Evolutionary conservation across 805 yeast genomes (phyloP).

Genomic region (Brettanomyces nanus): DNA sequence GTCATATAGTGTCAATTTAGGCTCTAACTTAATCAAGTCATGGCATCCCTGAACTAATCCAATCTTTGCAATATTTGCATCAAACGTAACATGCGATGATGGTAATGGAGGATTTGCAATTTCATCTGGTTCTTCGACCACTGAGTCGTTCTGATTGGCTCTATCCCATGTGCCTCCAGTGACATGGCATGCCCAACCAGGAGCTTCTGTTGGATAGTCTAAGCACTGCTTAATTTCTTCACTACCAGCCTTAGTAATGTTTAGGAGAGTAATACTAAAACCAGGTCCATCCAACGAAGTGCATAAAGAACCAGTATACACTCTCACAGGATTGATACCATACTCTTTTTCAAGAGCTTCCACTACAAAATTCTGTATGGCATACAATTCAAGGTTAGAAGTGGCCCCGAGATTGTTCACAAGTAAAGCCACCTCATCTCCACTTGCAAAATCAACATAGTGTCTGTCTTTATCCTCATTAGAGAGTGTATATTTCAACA

Average conservation of each 20-base stretch:
- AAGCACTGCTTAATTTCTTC: conserved; percentile 42
- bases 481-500: conserved; percentile 57
- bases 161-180: conserved; percentile 17
- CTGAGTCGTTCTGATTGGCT: conserved; percentile 7
- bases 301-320: conserved; percentile 70
- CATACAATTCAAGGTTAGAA: conserved; percentile 68
- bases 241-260: conserved; percentile 48
- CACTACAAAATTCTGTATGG: conserved; percentile 56
- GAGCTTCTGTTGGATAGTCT: conserved; percentile 69
- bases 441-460: conserved; percentile 57
- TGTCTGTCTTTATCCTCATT: conserved; percentile 66
- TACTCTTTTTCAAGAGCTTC: conserved; percentile 44
- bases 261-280: conserved; percentile 74
- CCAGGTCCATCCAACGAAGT: conserved; percentile 93
- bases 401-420: conserved; percentile 89
- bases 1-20: conserved; percentile 76
- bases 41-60: conserved; percentile 44
- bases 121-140: conserved; percentile 23
- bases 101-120: conserved; percentile 24
- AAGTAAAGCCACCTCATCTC: conserved; percentile 59
- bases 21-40: conserved; percentile 56
- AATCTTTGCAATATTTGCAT: conserved; percentile 21
- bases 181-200: conserved; percentile 65
- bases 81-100: conserved; percentile 22
- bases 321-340: conserved; percentile 55